A percentile compares a stretch with the other conserved stretches of the same genome.
Evolutionary conservation across 2,329 filamentous ascomycete genomes (phyloP).

Genomic region (Laburnicola sp.): DNA sequence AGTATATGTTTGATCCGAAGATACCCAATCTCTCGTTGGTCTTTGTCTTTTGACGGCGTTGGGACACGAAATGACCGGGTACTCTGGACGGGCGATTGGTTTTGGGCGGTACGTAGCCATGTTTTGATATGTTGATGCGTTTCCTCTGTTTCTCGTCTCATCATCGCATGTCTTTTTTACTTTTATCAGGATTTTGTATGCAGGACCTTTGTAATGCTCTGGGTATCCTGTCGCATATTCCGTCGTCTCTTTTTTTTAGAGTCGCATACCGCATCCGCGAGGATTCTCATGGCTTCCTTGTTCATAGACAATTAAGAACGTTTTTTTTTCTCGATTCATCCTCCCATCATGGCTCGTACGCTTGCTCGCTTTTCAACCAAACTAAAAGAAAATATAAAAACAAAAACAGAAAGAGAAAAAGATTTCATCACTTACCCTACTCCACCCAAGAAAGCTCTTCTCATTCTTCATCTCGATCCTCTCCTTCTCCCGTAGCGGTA

Average conservation of each 20-base stretch:
- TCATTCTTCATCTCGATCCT: slow-evolving; percentile 56
- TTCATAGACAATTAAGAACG: background rate
- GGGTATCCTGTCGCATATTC: too few relatives aligned
- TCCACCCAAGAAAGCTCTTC: slow-evolving; percentile 53
- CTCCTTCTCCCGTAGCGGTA: slow-evolving; percentile 76
- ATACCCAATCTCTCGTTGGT: slow-evolving; percentile 18
- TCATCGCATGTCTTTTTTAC: slow-evolving; percentile 3
- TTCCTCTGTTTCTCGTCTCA: slow-evolving; percentile 3
- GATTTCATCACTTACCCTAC: slow-evolving; percentile 41
- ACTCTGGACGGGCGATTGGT: background rate
- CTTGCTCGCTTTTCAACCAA: background rate
- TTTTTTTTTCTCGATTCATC: background rate
- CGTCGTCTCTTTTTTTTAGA: too few relatives aligned
- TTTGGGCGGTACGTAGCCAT: background rate
- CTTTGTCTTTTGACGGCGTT: slow-evolving; percentile 3
- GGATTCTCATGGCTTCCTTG: background rate
- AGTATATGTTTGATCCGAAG: slow-evolving; percentile 14
- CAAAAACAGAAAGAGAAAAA: background rate
- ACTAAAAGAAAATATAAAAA: slow-evolving; percentile 4
- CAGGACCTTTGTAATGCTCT: background rate
- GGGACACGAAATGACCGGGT: background rate
- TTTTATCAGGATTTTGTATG: background rate
- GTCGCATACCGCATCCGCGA: background rate
- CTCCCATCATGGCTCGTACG: background rate
- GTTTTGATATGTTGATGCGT: slow-evolving; percentile 10